Conservation (phyloP, 768 basidiomycete species). For the Trametes sanguinea region DNA sequence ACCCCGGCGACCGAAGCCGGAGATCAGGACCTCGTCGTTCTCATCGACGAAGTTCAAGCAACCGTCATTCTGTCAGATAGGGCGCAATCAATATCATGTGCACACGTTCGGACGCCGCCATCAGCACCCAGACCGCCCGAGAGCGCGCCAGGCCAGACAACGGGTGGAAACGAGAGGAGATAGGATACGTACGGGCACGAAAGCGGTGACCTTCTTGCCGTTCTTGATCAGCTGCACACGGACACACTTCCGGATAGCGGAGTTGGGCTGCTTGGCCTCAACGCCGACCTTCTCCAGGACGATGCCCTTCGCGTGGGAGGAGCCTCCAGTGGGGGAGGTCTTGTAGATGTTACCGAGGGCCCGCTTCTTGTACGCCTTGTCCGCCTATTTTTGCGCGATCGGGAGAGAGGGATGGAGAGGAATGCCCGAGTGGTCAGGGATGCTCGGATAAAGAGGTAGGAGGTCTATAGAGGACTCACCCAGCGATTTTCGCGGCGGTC, state of each 20-base stretch:
- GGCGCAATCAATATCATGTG: conserved; percentile 7
- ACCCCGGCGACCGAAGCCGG: conserved; percentile 99
- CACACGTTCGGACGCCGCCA: neutral
- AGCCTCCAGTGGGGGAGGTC: conserved; percentile 98
- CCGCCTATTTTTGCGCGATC: conserved; percentile 59
- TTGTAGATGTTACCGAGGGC: conserved; percentile 99
- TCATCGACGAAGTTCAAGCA: conserved; percentile 99
- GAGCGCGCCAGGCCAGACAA: conserved; percentile 5
- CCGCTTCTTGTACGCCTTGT: conserved; percentile 99
- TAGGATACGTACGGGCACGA: conserved; percentile 81
- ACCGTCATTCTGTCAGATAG: conserved; percentile 75
- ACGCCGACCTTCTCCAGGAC: conserved; percentile 99
- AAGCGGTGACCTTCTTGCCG: conserved; percentile 99
- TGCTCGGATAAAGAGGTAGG: neutral
- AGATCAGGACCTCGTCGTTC: conserved; percentile 99
- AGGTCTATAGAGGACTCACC: conserved; percentile 52
- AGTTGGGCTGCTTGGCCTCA: conserved; percentile 99
- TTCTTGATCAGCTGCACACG: conserved; percentile 99
- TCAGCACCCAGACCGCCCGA: conserved; percentile 16
- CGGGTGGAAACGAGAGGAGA: neutral
- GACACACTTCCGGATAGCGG: conserved; percentile 99
- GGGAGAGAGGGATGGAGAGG: neutral
- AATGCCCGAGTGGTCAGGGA: conserved; percentile 1
- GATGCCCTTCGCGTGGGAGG: conserved; percentile 99
- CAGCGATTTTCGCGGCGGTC: conserved; percentile 95